Base-by-base conservation (phyloP, 2,329 filamentous ascomycete genomes). In the Xylariaceae sp. region DNA sequence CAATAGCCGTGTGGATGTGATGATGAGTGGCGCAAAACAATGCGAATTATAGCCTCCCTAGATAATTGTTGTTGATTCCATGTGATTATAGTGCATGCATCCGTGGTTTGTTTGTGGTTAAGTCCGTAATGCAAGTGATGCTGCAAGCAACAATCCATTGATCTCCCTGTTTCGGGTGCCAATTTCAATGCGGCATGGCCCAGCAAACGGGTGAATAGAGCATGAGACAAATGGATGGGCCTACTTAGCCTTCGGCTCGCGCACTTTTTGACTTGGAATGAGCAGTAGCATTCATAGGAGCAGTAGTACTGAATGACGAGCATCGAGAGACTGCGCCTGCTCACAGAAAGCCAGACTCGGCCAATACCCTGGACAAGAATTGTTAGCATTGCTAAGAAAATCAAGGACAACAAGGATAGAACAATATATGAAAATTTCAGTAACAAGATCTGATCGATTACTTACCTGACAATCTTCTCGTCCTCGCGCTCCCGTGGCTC, bases 401-500 rank as follows among this genome's bases (percentile, higher is more conserved):
- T 62, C 56, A 5, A 28, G 4, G 22, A 28, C 7, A 7, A 28
- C 22, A 28, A 28, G 22, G 7, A 7, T 7, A 5, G 22, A 28
- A 28, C 4, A 28, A 28, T 28, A 28, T 7, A 28, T 28, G 22
- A 28, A 28, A 28, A 36, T 51, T 47, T 12, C n/a, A 50, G 31
- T 56, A 53, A 45, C 33, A 31, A 42, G 34, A 18, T 41, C 33
- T 50, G 38, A 40, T 17, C 17, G 40, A 13, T 45, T 34, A 79
- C 83, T 66, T 86, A 96, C 92, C 94, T 95, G 69, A 96, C 93
- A 79, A 99, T 97, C 81, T 97, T 97, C 76, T 99, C 94, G 69
- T 99, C 94, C 76, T 99, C 94, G 65, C 94, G 83, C 76, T 99
- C 94, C 65, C 94, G 83, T 57, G 94, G 94, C 71, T 99, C 94